Evolutionary conservation across 148 eudicot species (phyloP).

Genomic region (Chenopodium berlandieri): DNA sequence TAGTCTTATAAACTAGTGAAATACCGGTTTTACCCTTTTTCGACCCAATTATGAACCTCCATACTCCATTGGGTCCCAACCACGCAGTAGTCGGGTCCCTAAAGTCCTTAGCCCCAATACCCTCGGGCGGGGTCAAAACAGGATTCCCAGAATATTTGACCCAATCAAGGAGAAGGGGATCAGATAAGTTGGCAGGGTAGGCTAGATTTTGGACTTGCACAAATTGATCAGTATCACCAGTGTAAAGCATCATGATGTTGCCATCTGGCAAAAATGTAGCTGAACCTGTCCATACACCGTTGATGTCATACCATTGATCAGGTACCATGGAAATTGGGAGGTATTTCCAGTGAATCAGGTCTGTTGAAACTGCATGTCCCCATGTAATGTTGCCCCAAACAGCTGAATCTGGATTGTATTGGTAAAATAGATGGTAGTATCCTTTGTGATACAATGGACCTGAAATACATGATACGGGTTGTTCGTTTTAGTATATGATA

Average conservation of each 20-base stretch:
- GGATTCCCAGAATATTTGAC: conserved; percentile 76
- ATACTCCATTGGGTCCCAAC: conserved; percentile 65
- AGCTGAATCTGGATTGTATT: conserved; percentile 83
- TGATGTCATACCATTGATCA: conserved; percentile 69
- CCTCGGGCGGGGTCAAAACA: conserved; percentile 70
- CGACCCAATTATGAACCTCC: conserved; percentile 73
- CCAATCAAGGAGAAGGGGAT: conserved; percentile 83
- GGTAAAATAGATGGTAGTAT: conserved; percentile 90
- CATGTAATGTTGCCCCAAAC: conserved; percentile 95
- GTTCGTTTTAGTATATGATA: too few relatives aligned
- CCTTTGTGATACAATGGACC: conserved; percentile 80
- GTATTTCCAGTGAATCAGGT: conserved; percentile 79
- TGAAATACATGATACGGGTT: conserved; percentile 19
- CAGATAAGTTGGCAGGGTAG: conserved; percentile 80
- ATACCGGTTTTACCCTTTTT: conserved; percentile 62
- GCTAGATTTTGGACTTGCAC: conserved; percentile 91
- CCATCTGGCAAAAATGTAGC: conserved; percentile 82
- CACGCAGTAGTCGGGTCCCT: conserved; percentile 93
- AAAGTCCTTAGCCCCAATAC: conserved; percentile 59
- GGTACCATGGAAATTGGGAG: conserved; percentile 72
- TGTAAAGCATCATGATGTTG: conserved; percentile 71
- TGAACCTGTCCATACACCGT: conserved; percentile 96
- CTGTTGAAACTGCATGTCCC: conserved; percentile 88
- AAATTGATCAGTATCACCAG: conserved; percentile 56
- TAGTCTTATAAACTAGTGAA: conserved; percentile 58